phyloP scores from a whole-genome alignment of 176 grass and related monocot genomes.

The Puccinellia tenuiflora region DNA sequence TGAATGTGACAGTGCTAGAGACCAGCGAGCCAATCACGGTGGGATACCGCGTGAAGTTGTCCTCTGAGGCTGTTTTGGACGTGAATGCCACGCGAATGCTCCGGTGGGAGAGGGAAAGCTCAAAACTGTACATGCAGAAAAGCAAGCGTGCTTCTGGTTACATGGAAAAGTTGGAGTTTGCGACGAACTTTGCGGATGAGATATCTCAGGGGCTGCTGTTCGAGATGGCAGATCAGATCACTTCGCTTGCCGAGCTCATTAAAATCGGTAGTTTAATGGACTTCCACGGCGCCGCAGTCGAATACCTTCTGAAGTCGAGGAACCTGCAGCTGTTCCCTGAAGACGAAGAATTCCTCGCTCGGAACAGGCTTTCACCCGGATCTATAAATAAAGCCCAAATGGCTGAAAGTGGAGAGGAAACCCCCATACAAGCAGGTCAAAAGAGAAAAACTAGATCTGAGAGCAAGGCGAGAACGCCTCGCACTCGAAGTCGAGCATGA shows the following conservation, averaged over 20 bases:
- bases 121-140: slow-evolving; percentile 36
- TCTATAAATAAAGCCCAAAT: no score
- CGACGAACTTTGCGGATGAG: slow-evolving; percentile 49
- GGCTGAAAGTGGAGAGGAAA: no score
- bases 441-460: no score
- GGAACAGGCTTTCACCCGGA: background rate
- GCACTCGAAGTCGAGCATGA: no score
- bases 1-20: slow-evolving; percentile 41
- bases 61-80: slow-evolving; percentile 12
- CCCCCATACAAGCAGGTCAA: no score
- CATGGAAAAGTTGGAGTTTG: slow-evolving; percentile 40
- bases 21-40: slow-evolving; percentile 33
- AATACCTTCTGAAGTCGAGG: slow-evolving; percentile 51
- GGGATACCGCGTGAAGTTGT: slow-evolving; percentile 37
- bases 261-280: slow-evolving; percentile 49
- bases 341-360: slow-evolving; percentile 43
- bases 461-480: no score
- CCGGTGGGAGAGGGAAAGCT: slow-evolving; percentile 53
- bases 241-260: slow-evolving; percentile 39
- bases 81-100: slow-evolving; percentile 32
- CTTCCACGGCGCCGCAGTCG: slow-evolving; percentile 40
- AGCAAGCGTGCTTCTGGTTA: background rate
- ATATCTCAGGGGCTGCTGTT: slow-evolving; percentile 59
- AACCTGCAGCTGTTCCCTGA: slow-evolving; percentile 69
- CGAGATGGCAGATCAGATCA: slow-evolving; percentile 40